Evolutionary conservation across 768 basidiomycete genomes (phyloP).

Genomic region (Suillus weaverae): DNA sequence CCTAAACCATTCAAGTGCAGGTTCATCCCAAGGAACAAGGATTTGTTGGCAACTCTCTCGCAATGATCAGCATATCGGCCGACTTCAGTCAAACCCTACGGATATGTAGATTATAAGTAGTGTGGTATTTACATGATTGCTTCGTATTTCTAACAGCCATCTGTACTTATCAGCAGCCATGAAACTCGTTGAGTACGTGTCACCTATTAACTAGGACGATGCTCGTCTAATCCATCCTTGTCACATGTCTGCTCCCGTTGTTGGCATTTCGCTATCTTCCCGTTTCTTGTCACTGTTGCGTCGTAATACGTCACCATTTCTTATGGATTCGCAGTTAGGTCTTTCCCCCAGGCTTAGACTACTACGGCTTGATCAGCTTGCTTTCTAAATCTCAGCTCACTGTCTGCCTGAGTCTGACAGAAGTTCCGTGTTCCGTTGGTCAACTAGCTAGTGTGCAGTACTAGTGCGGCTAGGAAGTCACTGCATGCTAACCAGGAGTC

Average conservation of each 20-base stretch:
- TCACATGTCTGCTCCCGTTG: background rate
- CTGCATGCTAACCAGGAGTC: no score
- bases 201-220: background rate
- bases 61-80: background rate
- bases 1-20: conserved; percentile 1
- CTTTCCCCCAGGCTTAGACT: background rate
- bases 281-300: background rate
- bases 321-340: background rate
- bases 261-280: background rate
- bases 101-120: background rate
- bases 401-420: background rate
- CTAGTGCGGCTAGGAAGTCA: no score
- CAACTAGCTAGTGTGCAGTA: no score
- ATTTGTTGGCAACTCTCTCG: background rate
- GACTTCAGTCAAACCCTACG: background rate
- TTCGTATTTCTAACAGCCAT: background rate
- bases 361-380: background rate
- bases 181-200: background rate
- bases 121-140: background rate
- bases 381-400: background rate
- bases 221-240: no score
- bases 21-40: background rate
- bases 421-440: no score
- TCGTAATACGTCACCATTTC: background rate
- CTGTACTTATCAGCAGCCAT: background rate